Percentiles rank a stretch among this genome's conserved stretches.
Conservation (phyloP, 2,329 filamentous ascomycete species). For the Sarocladiaceae sp. region DNA sequence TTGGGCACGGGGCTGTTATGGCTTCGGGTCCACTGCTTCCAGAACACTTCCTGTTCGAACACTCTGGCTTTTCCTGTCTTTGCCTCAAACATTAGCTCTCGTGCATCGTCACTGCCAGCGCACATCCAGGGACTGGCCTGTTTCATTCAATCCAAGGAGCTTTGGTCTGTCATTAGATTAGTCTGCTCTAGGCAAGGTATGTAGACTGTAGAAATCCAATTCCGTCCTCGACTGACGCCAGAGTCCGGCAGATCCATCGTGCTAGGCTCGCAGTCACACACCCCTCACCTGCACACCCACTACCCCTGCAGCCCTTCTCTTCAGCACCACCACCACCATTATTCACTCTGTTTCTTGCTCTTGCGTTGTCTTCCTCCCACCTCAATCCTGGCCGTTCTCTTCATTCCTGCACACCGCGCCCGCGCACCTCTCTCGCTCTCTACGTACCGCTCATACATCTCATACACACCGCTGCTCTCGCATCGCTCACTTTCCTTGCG, state of each 20-base stretch:
- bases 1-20: neutral
- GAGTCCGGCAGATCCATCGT: conserved; percentile 7
- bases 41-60: conserved; percentile 3
- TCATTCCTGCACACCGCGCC: neutral
- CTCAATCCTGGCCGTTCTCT: neutral
- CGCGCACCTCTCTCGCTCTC: neutral
- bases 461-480: conserved; percentile 1
- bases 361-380: neutral
- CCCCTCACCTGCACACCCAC: neutral
- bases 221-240: conserved; percentile 4
- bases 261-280: neutral
- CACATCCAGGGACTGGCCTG: too few species aligned
- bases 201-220: neutral
- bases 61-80: neutral
- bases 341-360: neutral
- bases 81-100: neutral
- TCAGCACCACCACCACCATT: neutral
- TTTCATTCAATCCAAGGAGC: too few species aligned
- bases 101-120: too few species aligned
- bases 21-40: conserved; percentile 1
- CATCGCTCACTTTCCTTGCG: neutral
- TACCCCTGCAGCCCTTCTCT: neutral
- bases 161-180: too few species aligned
- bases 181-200: neutral
- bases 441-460: neutral